Conservation (phyloP, 192 early-diverging fungal species). For the Coemansia guatemalensis region DNA sequence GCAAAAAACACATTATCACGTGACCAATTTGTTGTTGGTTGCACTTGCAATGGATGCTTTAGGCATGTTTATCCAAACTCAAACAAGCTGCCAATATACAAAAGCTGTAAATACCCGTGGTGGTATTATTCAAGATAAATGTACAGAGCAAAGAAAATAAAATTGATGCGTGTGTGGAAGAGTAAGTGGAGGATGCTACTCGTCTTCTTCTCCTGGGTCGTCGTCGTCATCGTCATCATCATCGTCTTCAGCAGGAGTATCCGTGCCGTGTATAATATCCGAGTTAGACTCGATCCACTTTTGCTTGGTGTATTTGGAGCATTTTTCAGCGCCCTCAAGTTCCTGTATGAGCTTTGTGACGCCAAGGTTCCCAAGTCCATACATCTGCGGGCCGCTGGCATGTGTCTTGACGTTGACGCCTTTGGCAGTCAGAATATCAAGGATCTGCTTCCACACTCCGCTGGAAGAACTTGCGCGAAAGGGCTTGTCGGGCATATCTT, state of each 20-base stretch:
- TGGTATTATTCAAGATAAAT: neutral
- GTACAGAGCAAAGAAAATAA: constrained; percentile 4
- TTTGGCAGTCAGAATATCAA: constrained; percentile 59
- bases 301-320: constrained; percentile 47
- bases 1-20: neutral
- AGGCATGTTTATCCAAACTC: too few species aligned
- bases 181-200: neutral
- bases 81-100: too few species aligned
- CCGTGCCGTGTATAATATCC: neutral
- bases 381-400: constrained; percentile 71
- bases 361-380: constrained; percentile 63
- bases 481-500: constrained; percentile 60
- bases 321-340: constrained; percentile 40
- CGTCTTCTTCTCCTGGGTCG: neutral
- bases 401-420: constrained; percentile 70
- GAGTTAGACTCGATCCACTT: constrained; percentile 30
- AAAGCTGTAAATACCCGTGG: neutral
- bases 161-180: neutral
- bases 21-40: neutral
- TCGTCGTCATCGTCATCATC: constrained; percentile 1
- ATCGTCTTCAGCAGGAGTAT: constrained; percentile 1
- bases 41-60: too few species aligned
- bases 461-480: constrained; percentile 65
- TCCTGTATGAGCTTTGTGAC: constrained; percentile 75
- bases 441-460: constrained; percentile 69